Percentiles rank a stretch among this genome's conserved stretches.
These are phyloP conservation scores for Phyllosticta citribraziliensis DNA, from an alignment of 2,329 filamentous ascomycete species.

Conservation along the genomic window DNA sequence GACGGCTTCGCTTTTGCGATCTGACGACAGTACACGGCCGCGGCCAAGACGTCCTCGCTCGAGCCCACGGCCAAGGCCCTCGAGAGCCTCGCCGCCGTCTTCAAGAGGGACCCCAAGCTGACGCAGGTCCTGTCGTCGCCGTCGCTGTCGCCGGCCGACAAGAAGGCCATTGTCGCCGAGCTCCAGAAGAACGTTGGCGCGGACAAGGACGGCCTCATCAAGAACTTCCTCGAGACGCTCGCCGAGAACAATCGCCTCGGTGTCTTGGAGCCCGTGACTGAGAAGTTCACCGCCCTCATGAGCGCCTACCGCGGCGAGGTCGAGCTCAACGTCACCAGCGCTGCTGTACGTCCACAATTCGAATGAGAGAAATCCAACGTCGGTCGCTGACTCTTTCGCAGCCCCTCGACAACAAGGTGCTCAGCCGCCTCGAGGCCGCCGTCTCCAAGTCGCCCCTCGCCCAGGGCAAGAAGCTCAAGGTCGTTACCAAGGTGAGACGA, in stretches of 20 bases:
- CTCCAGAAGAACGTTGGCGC: slow-evolving; percentile 71
- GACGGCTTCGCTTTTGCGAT: background rate
- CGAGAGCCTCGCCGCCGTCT: slow-evolving; percentile 56
- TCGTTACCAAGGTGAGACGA: slow-evolving; percentile 65
- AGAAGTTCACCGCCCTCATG: slow-evolving; percentile 84
- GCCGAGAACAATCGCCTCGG: slow-evolving; percentile 94
- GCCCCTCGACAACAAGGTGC: slow-evolving; percentile 79
- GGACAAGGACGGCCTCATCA: slow-evolving; percentile 69
- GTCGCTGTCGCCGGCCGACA: slow-evolving; percentile 69
- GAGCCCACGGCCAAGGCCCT: slow-evolving; percentile 79
- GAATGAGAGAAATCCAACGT: background rate
- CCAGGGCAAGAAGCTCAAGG: slow-evolving; percentile 95
- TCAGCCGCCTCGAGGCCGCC: slow-evolving; percentile 76
- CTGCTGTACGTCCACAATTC: slow-evolving; percentile 54
- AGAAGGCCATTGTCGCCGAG: slow-evolving; percentile 76
- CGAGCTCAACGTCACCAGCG: slow-evolving; percentile 84
- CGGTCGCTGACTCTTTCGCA: slow-evolving; percentile 27
- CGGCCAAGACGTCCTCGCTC: slow-evolving; percentile 76
- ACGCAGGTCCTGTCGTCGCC: slow-evolving; percentile 65
- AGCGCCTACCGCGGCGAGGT: slow-evolving; percentile 84
- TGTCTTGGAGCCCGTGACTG: slow-evolving; percentile 68
- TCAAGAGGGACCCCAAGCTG: slow-evolving; percentile 80
- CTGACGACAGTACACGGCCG: slow-evolving; percentile 74
- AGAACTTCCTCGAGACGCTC: slow-evolving; percentile 85
- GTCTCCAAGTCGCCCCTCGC: slow-evolving; percentile 84